Evolutionary conservation across 768 basidiomycete genomes (phyloP), one percentile per base, ranked within the genome.

Genomic region (Pholiota molesta): DNA sequence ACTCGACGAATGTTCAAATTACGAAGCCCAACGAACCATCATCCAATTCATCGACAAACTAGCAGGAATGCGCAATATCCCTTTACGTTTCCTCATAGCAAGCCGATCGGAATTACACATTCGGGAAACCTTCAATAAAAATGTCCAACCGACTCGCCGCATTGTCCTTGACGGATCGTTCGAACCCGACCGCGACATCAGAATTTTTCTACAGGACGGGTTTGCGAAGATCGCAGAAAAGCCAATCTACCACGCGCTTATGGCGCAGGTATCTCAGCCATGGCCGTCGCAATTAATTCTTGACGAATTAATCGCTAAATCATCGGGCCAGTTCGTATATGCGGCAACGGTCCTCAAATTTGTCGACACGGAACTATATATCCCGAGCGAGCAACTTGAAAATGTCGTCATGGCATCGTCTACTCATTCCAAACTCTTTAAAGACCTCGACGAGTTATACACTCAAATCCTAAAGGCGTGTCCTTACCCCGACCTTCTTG

Each of bases 1-100:
- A 5, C 33, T 74, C 1, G 73, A 73, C 47, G 72, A 69, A 54
- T 72, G 70, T 21, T 37, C 62, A 4, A 55, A 26, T 2, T 26
- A 57, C 13, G 54, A 54, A n/a, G 44, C 45, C 7, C 72, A 71
- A 37, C 55, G 33, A 21, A 57, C 42, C 13, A 64, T 72, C 17
- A 47, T 72, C 10, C 26, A 54, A 10, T 13, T 39, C 5, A 63
- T 72, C 29, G 29, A 21, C 10, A 23, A n/a, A 49, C 13, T 44
- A 19, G 39, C 44, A 3, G 42, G 37, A 8, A 31, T 61, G 21
- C 35, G 29, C 52, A 54, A 44, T 13, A 28, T 53, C n/a, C 66
- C 54, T 5, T 40, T 64, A 21, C 63, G 66, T 10, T 62, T 65
- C 54, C 44, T 68, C 5, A 60, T 68, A 26, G 52, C 64, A 14